Percentiles rank a stretch among this genome's conserved stretches.
These are phyloP conservation scores for Chaetomium cochliodes DNA, from an alignment of 495 filamentous ascomycete genomes.

Conservation along the genomic window DNA sequence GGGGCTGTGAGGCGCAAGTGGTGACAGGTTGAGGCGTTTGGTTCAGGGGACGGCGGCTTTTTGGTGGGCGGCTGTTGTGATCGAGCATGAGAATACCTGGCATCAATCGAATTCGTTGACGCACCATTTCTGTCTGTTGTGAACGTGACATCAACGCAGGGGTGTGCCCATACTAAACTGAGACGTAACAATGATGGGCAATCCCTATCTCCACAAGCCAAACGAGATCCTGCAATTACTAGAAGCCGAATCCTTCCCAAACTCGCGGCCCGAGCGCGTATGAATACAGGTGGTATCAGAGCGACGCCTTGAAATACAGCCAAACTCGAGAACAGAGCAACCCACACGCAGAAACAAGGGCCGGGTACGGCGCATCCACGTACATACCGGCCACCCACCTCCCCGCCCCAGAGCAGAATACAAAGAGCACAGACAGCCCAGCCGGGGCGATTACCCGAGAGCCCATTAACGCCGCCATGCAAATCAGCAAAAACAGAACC, in stretches of 20 bases:
- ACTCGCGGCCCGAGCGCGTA: neutral
- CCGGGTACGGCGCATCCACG: neutral
- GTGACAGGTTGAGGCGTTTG: neutral
- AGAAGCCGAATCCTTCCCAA: neutral
- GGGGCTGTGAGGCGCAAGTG: neutral
- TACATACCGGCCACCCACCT: neutral
- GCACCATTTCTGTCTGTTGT: neutral
- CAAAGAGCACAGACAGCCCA: neutral
- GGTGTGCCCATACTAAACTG: neutral
- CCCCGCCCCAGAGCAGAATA: neutral
- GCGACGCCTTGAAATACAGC: neutral
- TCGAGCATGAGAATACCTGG: neutral
- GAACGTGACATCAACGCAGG: neutral
- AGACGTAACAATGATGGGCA: neutral
- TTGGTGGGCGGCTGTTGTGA: conserved; percentile 3
- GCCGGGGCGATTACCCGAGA: neutral
- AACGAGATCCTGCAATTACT: neutral
- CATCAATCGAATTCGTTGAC: conserved; percentile 3
- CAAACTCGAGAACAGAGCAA: neutral
- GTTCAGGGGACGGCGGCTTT: neutral
- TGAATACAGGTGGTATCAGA: conserved; percentile 12
- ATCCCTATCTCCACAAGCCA: neutral
- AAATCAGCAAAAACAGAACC: neutral
- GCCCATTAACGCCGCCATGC: conserved; percentile 20
- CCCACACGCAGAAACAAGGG: neutral